Base-by-base conservation (phyloP, 805 yeast genomes). In the Ogataea pilisensis region DNA sequence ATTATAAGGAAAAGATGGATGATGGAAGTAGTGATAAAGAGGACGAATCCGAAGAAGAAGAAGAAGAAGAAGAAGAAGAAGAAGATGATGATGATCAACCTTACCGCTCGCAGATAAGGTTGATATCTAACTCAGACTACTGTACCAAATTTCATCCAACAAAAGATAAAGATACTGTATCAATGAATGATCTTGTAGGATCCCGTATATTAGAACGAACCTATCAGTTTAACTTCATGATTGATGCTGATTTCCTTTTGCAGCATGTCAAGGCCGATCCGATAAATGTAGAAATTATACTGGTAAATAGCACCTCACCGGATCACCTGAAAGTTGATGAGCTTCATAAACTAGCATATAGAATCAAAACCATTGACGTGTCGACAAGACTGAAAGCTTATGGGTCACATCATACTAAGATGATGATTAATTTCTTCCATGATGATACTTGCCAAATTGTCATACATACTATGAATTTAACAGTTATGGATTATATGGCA, bases 391-490 rank as follows among this genome's bases (percentile, higher is more conserved):
- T 57, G 9, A 46, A 50, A 1, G 68, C 62, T 16, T 73, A 46
- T 50, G 61, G 75, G 0, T 65, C 72, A 3, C 89, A 83, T 56
- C 91, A 83, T 55, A 71, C 86, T 1, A 83, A 83, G 54, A 62
- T 82, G 73, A 77, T 82, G 69, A 61, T 83, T 12, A 82, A 82
- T 51, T 63, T 72, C 42, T 78, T 67, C 50, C 54, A 54, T 2
- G 75, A 75, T 45, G 64, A 62, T 14, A 58, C 70, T 0, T 57
- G 71, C 25, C 79, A 75, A 51, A 57, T 83, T 0, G 76, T 75
- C 18, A 62, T 82, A 19, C 75, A 81, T 57, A 76, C 87, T 1
- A 71, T 75, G 55, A 83, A 83, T 56, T 54, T 81, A 39, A 77
- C 81, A 1, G 57, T 58, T 27, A 53, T 70, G 0, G 90, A 83